phyloP scores from a whole-genome alignment of 225 moss, liverwort and hornwort species.

The Bryum argenteum region DNA sequence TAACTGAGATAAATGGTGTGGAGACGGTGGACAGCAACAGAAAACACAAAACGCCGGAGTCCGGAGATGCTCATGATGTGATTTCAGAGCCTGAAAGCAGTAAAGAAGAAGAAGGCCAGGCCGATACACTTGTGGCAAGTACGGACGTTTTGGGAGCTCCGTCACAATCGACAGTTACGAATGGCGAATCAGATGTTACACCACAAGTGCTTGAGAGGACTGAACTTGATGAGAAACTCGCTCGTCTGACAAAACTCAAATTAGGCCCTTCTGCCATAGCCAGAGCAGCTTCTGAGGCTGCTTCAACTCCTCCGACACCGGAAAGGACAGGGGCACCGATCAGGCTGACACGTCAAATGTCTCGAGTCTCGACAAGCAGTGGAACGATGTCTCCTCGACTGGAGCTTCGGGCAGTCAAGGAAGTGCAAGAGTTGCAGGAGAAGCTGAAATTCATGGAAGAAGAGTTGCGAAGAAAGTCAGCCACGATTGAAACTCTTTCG shows the following conservation, averaged over 20 bases:
- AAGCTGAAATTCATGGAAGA: conserved; percentile 52
- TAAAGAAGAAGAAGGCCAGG: conserved; percentile 22
- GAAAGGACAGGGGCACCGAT: conserved; percentile 47
- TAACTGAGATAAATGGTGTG: conserved; percentile 15
- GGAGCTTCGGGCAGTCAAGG: conserved; percentile 44
- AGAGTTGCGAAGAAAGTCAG: conserved; percentile 39
- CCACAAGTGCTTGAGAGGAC: conserved; percentile 24
- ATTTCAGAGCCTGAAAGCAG: conserved; percentile 18
- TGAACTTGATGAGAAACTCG: conserved; percentile 36
- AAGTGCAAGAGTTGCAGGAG: conserved; percentile 53
- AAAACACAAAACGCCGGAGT: neutral
- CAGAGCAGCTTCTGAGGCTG: conserved; percentile 40
- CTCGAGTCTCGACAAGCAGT: conserved; percentile 47
- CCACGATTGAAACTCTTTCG: conserved; percentile 27
- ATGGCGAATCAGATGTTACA: conserved; percentile 22
- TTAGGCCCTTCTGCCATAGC: too few species aligned
- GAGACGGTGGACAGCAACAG: conserved; percentile 18
- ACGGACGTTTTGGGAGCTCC: conserved; percentile 4
- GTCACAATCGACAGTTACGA: conserved; percentile 3
- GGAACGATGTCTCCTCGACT: conserved; percentile 46
- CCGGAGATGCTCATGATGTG: neutral
- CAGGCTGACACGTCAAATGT: conserved; percentile 56
- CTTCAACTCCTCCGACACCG: conserved; percentile 39
- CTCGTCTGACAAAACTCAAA: conserved; percentile 6
- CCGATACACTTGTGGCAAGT: neutral